Base-by-base conservation (phyloP, 768 basidiomycete genomes). In the Sporobolomyces pararoseus region DNA sequence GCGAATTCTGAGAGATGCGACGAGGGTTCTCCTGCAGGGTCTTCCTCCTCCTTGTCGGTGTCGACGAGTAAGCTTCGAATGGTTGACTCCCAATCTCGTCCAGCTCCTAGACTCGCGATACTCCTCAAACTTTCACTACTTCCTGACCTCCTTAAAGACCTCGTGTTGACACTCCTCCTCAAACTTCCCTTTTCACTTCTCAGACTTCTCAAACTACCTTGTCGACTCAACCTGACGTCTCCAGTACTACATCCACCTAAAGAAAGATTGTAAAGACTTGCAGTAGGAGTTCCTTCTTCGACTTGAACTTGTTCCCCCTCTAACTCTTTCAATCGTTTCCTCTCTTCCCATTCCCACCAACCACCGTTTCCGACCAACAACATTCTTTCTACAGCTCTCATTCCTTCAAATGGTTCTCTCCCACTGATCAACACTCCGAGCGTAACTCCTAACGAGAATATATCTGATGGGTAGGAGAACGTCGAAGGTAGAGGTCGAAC, bases 401-500 rank as follows among this genome's bases (percentile, higher is more conserved):
- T 39, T 13, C 80, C 79, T 21, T 76, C 76, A 72, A 78, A 82
- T 1, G 82, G 82, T 59, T 82, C 81, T 13, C 77, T 65, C 0
- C 80, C 81, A 10, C 79, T 79, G 35, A 82, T 59, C 57, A 79
- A 76, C 47, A 80, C 79, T 39, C 77, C 76, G 29, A 83, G 77
- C 1, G 81, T 81, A 13, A 80, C 80, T 13, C 82, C 82, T 54
- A 82, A 77, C n/a, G 79, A 76, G 73, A 81, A 83, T 54, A 82
- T 71, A 71, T 83, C 82, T 57, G 79, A 76, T 1, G 80, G 77
- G 71, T 78, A 81, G 16, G 78, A 79, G 73, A 82, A 82, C 3
- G 75, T 66, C 0, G 76, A 70, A 1, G 78, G 77, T 2, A 75
- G 75, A 3, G 80, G 70, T 23, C 53, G 67, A 27, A 82, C 78